Percentiles rank a stretch among this genome's conserved stretches.
These are phyloP conservation scores for Fusarium pseudocircinatum DNA, from an alignment of 2,329 filamentous ascomycete genomes.

Conservation along the genomic window DNA sequence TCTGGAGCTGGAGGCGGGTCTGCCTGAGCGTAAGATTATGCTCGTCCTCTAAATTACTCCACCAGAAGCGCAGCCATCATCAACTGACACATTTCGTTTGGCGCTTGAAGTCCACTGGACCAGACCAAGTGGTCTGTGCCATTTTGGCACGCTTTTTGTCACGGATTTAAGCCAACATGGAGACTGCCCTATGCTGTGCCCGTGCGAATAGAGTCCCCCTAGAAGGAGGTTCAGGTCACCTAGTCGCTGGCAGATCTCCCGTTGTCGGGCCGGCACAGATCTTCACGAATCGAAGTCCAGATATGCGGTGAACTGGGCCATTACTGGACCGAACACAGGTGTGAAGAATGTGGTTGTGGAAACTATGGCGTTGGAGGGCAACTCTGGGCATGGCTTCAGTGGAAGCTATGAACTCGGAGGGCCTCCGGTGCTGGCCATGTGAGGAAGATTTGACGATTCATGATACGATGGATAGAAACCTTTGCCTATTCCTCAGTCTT, in stretches of 20 bases:
- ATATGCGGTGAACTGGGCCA: constrained; percentile 40
- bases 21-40: constrained; percentile 28
- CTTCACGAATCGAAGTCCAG: constrained; percentile 13
- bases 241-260: constrained; percentile 38
- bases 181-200: constrained; percentile 17
- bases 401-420: neutral
- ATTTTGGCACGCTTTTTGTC: constrained; percentile 27
- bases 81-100: constrained; percentile 38
- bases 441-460: neutral
- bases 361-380: neutral
- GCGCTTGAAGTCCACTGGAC: constrained; percentile 18
- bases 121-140: constrained; percentile 29
- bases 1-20: constrained; percentile 33
- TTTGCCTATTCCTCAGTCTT: constrained; percentile 2
- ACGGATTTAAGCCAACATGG: constrained; percentile 15
- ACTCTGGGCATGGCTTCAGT: neutral
- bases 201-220: constrained; percentile 18
- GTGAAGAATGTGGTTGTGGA: neutral
- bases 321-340: constrained; percentile 12
- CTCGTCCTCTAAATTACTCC: constrained; percentile 17
- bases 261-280: constrained; percentile 38
- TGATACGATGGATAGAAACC: neutral
- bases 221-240: constrained; percentile 16
- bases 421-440: constrained; percentile 9
- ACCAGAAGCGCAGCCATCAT: constrained; percentile 26